Evolutionary conservation across 768 basidiomycete species (phyloP).

Genomic region (Kwoniella sp.): DNA sequence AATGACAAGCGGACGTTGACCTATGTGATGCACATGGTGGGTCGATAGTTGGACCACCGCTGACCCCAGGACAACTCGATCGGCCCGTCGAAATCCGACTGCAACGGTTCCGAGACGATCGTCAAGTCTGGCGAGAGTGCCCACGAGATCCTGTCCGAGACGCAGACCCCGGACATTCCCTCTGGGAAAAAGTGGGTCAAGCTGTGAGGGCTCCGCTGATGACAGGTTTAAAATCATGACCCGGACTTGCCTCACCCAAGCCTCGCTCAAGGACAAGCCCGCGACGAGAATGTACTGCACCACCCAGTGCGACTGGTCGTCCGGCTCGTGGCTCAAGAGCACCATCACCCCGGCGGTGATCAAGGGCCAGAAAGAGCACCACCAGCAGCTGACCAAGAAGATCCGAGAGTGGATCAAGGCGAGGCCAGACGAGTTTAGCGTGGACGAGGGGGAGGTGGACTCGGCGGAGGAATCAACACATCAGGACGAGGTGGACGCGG

Average conservation of each 20-base stretch:
- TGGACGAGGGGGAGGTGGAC: neutral
- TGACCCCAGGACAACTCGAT: constrained; percentile 24
- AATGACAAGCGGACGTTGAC: constrained; percentile 18
- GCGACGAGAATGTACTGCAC: constrained; percentile 30
- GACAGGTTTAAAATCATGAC: constrained; percentile 8
- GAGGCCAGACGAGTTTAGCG: constrained; percentile 20
- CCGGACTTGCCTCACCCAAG: constrained; percentile 26
- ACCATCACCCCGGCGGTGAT: constrained; percentile 34
- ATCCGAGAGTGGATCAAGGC: constrained; percentile 17
- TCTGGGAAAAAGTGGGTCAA: constrained; percentile 31
- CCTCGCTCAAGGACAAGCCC: constrained; percentile 6
- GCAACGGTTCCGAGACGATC: constrained; percentile 21
- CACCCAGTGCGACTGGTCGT: constrained; percentile 28
- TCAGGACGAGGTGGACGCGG: neutral
- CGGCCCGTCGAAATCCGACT: constrained; percentile 24
- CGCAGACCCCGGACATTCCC: constrained; percentile 27
- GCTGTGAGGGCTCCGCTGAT: neutral
- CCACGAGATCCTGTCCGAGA: constrained; percentile 28
- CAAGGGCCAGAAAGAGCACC: constrained; percentile 30
- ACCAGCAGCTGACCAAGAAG: constrained; percentile 9
- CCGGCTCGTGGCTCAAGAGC: constrained; percentile 18
- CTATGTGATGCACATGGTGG: constrained; percentile 32
- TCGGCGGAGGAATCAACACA: neutral
- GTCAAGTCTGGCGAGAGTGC: constrained; percentile 11
- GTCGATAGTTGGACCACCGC: neutral